These are phyloP conservation scores for Kodamaea lidongshanica DNA, from an alignment of 805 yeast genomes.

Conservation along the genomic window DNA sequence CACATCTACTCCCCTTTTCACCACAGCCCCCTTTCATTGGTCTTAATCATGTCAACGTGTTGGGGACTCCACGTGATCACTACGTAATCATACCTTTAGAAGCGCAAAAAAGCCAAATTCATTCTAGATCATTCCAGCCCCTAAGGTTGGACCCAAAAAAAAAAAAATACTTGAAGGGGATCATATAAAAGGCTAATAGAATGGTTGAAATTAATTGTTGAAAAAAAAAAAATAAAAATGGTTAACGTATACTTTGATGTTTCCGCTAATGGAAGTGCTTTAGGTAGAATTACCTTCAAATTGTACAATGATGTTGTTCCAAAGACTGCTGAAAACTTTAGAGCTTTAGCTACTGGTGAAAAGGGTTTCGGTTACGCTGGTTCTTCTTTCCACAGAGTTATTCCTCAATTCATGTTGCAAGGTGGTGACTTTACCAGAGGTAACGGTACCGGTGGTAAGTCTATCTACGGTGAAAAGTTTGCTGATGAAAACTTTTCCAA, in stretches of 20 bases:
- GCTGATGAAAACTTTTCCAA: constrained; percentile 69
- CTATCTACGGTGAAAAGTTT: constrained; percentile 64
- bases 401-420: constrained; percentile 44
- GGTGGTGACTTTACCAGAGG: constrained; percentile 46
- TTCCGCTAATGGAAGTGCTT: constrained; percentile 59
- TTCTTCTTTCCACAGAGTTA: constrained; percentile 43
- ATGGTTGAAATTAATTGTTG: constrained; percentile 9
- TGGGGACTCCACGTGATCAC: no score
- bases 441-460: constrained; percentile 42
- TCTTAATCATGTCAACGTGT: no score
- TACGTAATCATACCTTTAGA: no score
- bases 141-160: no score
- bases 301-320: constrained; percentile 88
- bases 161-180: no score
- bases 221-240: no score
- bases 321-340: constrained; percentile 94
- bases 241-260: constrained; percentile 76
- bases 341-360: constrained; percentile 71
- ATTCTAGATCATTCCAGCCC: no score
- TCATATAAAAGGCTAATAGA: no score
- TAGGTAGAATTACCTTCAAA: constrained; percentile 83
- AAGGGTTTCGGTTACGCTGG: constrained; percentile 42
- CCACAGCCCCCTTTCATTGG: no score
- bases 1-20: no score
- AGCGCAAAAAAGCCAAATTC: no score